phyloP scores from a whole-genome alignment of 345 rosid genomes.

The Brassica cretica region DNA sequence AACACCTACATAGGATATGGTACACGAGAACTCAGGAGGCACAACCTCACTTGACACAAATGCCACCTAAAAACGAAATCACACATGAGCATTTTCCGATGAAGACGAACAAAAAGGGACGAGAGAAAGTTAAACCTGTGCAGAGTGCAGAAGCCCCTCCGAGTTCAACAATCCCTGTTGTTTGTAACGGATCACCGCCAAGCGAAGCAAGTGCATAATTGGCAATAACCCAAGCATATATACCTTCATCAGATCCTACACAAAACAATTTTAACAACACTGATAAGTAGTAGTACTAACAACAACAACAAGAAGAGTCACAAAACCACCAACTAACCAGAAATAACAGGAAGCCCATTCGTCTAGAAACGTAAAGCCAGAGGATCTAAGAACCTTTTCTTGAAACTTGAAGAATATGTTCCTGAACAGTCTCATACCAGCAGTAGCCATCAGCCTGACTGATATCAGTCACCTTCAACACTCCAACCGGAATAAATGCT shows the following conservation, averaged over 20 bases:
- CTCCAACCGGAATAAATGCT: conserved; percentile 3
- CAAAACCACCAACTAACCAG: conserved; percentile 47
- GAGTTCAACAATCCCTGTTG: conserved; percentile 89
- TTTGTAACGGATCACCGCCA: conserved; percentile 70
- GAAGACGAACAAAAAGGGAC: neutral
- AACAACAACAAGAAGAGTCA: neutral
- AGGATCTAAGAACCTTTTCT: conserved; percentile 53
- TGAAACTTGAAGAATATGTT: conserved; percentile 55
- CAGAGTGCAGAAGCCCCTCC: conserved; percentile 98
- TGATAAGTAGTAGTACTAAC: neutral
- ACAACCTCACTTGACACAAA: conserved; percentile 52
- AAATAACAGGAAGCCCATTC: conserved; percentile 84
- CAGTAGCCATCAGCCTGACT: conserved; percentile 86
- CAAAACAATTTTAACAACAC: neutral
- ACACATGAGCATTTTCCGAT: neutral
- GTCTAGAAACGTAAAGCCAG: conserved; percentile 66
- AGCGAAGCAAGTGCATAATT: conserved; percentile 74
- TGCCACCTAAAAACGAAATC: conserved; percentile 16
- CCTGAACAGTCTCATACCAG: conserved; percentile 80
- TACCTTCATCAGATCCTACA: conserved; percentile 86
- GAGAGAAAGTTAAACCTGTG: conserved; percentile 56
- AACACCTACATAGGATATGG: conserved; percentile 56
- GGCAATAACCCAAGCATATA: conserved; percentile 90
- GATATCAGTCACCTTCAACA: conserved; percentile 60
- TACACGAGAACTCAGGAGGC: conserved; percentile 67